Evolutionary conservation across 2,329 filamentous ascomycete species (phyloP).

Genomic region (Fusarium avenaceum): DNA sequence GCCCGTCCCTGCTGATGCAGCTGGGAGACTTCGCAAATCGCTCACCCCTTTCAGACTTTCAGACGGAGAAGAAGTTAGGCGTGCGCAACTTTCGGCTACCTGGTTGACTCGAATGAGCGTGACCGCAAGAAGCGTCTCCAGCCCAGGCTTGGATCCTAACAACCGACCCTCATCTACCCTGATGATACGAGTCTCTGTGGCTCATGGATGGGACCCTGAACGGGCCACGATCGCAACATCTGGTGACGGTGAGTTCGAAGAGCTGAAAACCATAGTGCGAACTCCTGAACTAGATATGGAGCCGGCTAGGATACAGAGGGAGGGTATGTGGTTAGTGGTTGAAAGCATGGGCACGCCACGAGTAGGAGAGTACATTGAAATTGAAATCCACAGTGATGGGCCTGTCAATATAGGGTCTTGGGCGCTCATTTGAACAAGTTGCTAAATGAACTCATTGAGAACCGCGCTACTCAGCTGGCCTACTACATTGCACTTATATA

Average conservation of each 20-base stretch:
- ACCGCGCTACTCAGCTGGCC: not conserved
- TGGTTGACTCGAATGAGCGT: constrained; percentile 70
- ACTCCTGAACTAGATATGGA: constrained; percentile 82
- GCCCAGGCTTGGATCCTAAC: constrained; percentile 35
- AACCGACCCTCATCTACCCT: constrained; percentile 60
- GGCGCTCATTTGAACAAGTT: constrained; percentile 51
- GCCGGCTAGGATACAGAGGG: constrained; percentile 67
- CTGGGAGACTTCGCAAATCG: constrained; percentile 76
- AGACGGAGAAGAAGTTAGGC: constrained; percentile 56
- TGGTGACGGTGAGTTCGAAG: constrained; percentile 80
- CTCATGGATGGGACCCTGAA: constrained; percentile 78
- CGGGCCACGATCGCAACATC: constrained; percentile 74
- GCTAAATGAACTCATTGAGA: not conserved
- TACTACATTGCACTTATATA: not conserved
- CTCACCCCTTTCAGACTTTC: constrained; percentile 69
- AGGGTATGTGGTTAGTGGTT: constrained; percentile 82
- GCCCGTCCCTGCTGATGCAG: constrained; percentile 77
- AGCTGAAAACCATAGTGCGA: constrained; percentile 74
- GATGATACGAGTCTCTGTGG: constrained; percentile 77
- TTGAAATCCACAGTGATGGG: constrained; percentile 66
- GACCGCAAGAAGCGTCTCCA: constrained; percentile 51
- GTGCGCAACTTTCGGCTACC: constrained; percentile 56
- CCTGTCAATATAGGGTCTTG: constrained; percentile 60
- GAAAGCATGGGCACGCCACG: constrained; percentile 77
- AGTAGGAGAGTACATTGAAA: constrained; percentile 60